Base-by-base conservation (phyloP, 257 asterid species). In the Ocimum tenuiflorum region DNA sequence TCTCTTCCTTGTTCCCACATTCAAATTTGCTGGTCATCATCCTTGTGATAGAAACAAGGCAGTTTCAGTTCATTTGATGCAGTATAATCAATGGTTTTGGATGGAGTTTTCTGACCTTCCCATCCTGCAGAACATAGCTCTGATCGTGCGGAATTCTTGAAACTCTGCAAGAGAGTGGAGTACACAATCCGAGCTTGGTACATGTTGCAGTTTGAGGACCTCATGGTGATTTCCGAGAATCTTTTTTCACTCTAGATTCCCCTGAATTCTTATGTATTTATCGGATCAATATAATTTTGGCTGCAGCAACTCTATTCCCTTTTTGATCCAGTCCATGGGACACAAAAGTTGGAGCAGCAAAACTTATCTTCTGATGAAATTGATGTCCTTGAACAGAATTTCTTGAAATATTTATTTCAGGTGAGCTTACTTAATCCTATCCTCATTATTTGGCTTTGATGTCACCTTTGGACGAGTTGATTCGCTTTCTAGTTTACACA, bases 181-280 rank as follows among this genome's bases (percentile, higher is more conserved):
- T 92, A 92, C 79, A 89, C 95, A 47, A 83, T 92, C 66, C 88
- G 96, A 67, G 99, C 99, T 58, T 92, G 99, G 99, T 92, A 89
- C 81, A 83, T 76, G 75, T 77, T 89, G 69, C 99, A 92, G 68
- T 92, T 92, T 79, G 99, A 92, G 87, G 99, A 92, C 84, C 96
- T 92, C 85, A 89, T 89, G 97, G 99, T 92, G 72, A 68, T 48
- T 55, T 61, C 62, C 38, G 27, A 15, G 11, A n/a, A 8, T 53
- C 48, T 47, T 65, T 36, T 20, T 39, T 54, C 8, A 53, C 9
- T 68, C 20, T 56, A 6, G 57, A 13, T 43, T 59, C 13, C n/a
- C 8, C 42, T 42, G 39, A 43, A 4, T 49, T 23, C 12, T 54
- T 24, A 36, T 52, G 19, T 17, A 54, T 39, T 65, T 46, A 11